These are phyloP conservation scores for Seiridium cupressi DNA, from an alignment of 2,329 filamentous ascomycete genomes.

Conservation along the genomic window DNA sequence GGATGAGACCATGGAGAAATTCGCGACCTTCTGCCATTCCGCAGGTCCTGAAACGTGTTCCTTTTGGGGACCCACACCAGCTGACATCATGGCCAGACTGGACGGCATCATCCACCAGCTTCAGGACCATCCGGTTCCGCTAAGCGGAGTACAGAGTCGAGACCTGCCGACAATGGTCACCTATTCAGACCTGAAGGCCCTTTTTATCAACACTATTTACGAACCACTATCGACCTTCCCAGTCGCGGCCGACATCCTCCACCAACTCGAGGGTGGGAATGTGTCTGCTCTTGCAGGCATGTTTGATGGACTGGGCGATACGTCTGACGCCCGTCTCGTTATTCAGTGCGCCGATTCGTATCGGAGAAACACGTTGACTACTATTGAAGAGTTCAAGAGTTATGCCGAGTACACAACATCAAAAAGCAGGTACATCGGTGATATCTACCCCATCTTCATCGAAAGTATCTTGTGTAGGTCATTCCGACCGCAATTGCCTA, in stretches of 20 bases:
- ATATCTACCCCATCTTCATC: slow-evolving; percentile 24
- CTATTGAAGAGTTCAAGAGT: slow-evolving; percentile 22
- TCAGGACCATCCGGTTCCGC: slow-evolving; percentile 20
- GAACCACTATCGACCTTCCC: slow-evolving; percentile 20
- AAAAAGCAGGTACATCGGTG: slow-evolving; percentile 30
- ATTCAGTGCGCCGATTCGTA: slow-evolving; percentile 29
- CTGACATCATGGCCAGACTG: slow-evolving; percentile 22
- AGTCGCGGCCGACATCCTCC: slow-evolving; percentile 22
- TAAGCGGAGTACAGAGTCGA: slow-evolving; percentile 16
- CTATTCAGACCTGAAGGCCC: slow-evolving; percentile 26
- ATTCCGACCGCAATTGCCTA: slow-evolving; percentile 22
- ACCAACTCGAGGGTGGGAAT: slow-evolving; percentile 24
- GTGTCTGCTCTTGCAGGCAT: slow-evolving; percentile 22
- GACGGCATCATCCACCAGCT: slow-evolving; percentile 23
- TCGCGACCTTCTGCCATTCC: slow-evolving; percentile 46
- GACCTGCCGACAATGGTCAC: slow-evolving; percentile 21
- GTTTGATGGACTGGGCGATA: slow-evolving; percentile 11
- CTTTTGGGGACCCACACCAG: slow-evolving; percentile 29
- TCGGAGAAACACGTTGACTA: slow-evolving; percentile 24
- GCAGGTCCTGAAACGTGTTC: slow-evolving; percentile 40
- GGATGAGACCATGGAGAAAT: slow-evolving; percentile 42
- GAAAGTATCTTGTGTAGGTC: slow-evolving; percentile 24
- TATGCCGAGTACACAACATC: slow-evolving; percentile 21
- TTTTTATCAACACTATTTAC: slow-evolving; percentile 22
- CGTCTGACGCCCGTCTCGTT: slow-evolving; percentile 16